Percentiles rank a stretch among this genome's conserved stretches.
Evolutionary conservation across 805 yeast species (phyloP).

Genomic region (Kodamaea leandrae): DNA sequence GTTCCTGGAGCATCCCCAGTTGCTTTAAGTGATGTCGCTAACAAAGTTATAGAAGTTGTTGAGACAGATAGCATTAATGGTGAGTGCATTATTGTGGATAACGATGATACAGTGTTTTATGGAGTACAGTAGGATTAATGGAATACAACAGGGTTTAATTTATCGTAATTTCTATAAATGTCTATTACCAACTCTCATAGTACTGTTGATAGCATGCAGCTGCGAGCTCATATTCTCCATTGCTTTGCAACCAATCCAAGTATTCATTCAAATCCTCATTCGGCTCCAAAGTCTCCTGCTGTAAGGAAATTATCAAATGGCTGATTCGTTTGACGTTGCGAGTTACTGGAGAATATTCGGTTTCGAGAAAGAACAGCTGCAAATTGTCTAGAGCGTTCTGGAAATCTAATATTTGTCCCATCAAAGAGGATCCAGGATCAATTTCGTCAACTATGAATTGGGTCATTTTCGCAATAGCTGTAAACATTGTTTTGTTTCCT

Average conservation of each 20-base stretch:
- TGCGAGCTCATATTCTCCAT: not conserved
- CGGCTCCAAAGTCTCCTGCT: conserved; percentile 1
- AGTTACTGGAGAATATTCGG: not conserved
- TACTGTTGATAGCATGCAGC: conserved; percentile 1
- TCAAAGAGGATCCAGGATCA: not conserved
- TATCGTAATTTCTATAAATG: not conserved
- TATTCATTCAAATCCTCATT: conserved; percentile 8
- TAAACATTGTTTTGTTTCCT: conserved; percentile 29
- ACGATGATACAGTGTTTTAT: not conserved
- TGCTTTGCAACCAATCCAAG: conserved; percentile 5
- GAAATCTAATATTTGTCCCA: not conserved
- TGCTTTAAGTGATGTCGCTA: conserved; percentile 27
- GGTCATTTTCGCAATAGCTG: conserved; percentile 14
- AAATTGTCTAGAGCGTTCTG: not conserved
- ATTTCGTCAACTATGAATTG: conserved; percentile 5
- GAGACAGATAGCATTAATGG: conserved; percentile 29
- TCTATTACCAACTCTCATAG: not conserved
- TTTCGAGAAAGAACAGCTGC: not conserved
- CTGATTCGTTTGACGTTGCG: conserved; percentile 1
- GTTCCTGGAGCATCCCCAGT: conserved; percentile 22
- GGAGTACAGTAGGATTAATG: not conserved
- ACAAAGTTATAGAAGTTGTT: conserved; percentile 22
- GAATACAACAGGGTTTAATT: too few species aligned
- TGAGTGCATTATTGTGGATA: conserved; percentile 2
- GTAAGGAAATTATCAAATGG: conserved; percentile 1